Percentiles rank a stretch among this genome's conserved stretches.
Evolutionary conservation across 192 early-diverging fungal species (phyloP).

Genomic region (Backusella liffmaniae): DNA sequence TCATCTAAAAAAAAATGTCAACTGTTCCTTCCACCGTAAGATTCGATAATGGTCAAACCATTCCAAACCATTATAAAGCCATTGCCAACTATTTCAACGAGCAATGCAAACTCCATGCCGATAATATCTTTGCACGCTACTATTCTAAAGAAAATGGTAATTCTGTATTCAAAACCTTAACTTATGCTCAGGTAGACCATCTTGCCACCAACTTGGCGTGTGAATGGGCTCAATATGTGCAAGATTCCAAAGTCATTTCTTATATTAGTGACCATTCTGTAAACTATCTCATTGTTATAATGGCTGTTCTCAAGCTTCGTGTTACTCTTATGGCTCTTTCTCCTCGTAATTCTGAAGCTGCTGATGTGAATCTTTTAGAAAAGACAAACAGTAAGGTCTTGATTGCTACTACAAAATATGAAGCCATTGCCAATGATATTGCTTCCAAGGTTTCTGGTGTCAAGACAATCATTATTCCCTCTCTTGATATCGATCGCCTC

Average conservation of each 20-base stretch:
- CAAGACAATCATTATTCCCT: not conserved
- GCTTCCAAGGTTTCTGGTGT: not conserved
- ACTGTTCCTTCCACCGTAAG: not conserved
- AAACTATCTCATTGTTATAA: not conserved
- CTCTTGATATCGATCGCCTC: slow-evolving; percentile 1
- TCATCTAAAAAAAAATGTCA: not conserved
- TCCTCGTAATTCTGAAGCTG: slow-evolving; percentile 22
- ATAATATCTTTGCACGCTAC: not conserved
- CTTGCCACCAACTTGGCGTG: slow-evolving; percentile 19
- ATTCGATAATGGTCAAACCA: not conserved
- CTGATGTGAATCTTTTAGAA: slow-evolving; percentile 6
- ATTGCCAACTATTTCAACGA: not conserved
- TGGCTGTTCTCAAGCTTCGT: slow-evolving; percentile 16
- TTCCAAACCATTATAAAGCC: not conserved
- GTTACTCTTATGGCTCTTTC: not conserved
- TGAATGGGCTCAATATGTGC: not conserved
- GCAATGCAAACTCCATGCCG: not conserved
- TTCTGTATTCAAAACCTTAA: not conserved
- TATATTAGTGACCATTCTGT: slow-evolving; percentile 9
- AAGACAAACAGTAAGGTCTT: slow-evolving; percentile 6
- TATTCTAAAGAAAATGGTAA: not conserved
- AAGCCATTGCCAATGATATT: not conserved
- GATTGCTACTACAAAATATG: not conserved
- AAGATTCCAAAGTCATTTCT: not conserved
- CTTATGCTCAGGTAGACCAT: slow-evolving; percentile 14